These are phyloP conservation scores for Orbilia oligospora DNA, from an alignment of 2,329 filamentous ascomycete genomes.

Conservation along the genomic window DNA sequence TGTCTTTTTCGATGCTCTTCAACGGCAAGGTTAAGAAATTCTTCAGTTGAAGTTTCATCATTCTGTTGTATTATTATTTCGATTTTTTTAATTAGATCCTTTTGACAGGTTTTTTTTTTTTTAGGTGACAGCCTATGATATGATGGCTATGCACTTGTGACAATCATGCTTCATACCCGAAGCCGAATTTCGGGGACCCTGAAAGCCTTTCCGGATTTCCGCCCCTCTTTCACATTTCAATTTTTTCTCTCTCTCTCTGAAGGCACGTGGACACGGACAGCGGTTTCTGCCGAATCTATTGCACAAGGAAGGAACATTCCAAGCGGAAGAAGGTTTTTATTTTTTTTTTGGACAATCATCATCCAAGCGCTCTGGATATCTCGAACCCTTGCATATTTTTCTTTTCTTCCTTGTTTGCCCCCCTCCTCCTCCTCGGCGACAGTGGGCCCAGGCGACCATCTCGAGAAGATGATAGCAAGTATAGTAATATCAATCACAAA, in stretches of 20 bases:
- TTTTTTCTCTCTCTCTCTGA: neutral
- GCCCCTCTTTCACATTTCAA: constrained; percentile 15
- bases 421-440: constrained; percentile 36
- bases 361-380: constrained; percentile 29
- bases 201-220: too few relatives aligned
- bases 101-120: neutral
- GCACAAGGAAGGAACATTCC: constrained; percentile 36
- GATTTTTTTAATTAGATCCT: too few relatives aligned
- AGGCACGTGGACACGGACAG: constrained; percentile 48
- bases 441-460: constrained; percentile 38
- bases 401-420: constrained; percentile 23
- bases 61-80: too few relatives aligned
- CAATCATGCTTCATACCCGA: neutral
- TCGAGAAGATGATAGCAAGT: neutral
- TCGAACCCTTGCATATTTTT: constrained; percentile 20
- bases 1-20: constrained; percentile 1
- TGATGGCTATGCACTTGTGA: constrained; percentile 3
- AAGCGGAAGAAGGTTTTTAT: constrained; percentile 27
- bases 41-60: too few relatives aligned
- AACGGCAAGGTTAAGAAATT: neutral
- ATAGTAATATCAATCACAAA: constrained; percentile 50
- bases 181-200: constrained; percentile 6
- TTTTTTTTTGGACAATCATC: constrained; percentile 4
- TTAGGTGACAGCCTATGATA: neutral
- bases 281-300: constrained; percentile 20